Conservation (phyloP, 768 basidiomycete species). For the Termitomyces sp. region DNA sequence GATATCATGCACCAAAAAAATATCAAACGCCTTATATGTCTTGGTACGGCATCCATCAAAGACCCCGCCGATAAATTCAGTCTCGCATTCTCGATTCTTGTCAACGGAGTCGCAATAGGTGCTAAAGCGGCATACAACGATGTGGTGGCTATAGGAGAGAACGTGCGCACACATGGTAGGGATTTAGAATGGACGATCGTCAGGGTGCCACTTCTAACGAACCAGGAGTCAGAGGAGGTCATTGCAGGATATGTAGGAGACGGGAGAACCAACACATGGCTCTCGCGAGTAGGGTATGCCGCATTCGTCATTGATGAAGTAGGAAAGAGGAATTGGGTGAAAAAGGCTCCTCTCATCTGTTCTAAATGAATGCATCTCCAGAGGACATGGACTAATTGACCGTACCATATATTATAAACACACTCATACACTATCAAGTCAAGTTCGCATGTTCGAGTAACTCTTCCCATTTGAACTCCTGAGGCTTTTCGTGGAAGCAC, state of each 20-base stretch:
- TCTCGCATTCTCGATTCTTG: slow-evolving; percentile 38
- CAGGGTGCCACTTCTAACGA: slow-evolving; percentile 62
- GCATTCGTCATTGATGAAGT: slow-evolving; percentile 58
- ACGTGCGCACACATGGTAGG: slow-evolving; percentile 42
- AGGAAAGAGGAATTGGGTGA: slow-evolving; percentile 55
- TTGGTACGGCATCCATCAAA: slow-evolving; percentile 64
- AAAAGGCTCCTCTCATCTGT: slow-evolving; percentile 43
- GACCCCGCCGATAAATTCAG: slow-evolving; percentile 60
- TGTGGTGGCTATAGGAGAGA: slow-evolving; percentile 60
- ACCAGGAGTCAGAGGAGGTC: slow-evolving; percentile 40
- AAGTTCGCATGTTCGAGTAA: slow-evolving; percentile 53
- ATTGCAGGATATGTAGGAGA: slow-evolving; percentile 70
- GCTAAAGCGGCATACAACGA: slow-evolving; percentile 63
- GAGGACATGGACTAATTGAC: background rate
- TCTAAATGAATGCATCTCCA: slow-evolving; percentile 5
- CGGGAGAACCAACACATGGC: slow-evolving; percentile 41
- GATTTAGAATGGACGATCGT: slow-evolving; percentile 68
- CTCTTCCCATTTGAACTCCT: slow-evolving; percentile 80
- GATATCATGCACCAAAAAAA: slow-evolving; percentile 48
- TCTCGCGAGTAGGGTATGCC: slow-evolving; percentile 59
- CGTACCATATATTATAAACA: background rate
- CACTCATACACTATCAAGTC: slow-evolving; percentile 16
- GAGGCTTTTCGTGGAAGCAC: slow-evolving; percentile 75
- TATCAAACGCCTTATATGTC: slow-evolving; percentile 58
- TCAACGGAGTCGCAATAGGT: slow-evolving; percentile 37